Conservation (phyloP, 768 basidiomycete species). For the Lactarius tabidus region DNA sequence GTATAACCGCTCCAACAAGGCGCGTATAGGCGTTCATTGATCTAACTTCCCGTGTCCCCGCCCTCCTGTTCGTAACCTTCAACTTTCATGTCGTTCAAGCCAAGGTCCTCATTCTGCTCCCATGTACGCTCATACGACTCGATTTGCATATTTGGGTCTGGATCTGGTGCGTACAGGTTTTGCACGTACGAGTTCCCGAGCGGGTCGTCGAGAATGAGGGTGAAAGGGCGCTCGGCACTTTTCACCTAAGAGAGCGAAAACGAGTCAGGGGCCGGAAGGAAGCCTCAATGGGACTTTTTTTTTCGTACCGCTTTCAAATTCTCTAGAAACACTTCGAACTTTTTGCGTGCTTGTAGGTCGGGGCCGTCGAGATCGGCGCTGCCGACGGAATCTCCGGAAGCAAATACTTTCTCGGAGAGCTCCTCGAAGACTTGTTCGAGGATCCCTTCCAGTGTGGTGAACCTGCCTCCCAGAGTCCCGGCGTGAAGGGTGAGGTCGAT, state of each 20-base stretch:
- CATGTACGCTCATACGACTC: conserved; percentile 80
- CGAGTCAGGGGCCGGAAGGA: background rate
- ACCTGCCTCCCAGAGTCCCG: conserved; percentile 94
- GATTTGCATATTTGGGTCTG: conserved; percentile 88
- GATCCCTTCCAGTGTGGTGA: conserved; percentile 96
- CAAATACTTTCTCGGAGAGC: conserved; percentile 81
- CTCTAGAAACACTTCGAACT: conserved; percentile 74
- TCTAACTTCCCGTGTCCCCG: conserved; percentile 12
- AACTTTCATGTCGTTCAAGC: conserved; percentile 85
- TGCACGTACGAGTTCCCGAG: conserved; percentile 94
- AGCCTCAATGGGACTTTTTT: background rate
- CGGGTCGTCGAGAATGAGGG: conserved; percentile 92
- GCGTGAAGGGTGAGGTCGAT: conserved; percentile 89
- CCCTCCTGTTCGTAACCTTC: conserved; percentile 59
- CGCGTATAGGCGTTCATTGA: background rate
- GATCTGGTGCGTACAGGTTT: conserved; percentile 95
- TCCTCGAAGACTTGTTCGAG: conserved; percentile 94
- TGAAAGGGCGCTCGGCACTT: conserved; percentile 74
- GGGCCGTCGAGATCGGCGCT: conserved; percentile 35
- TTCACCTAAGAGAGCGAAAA: conserved; percentile 52
- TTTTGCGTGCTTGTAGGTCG: conserved; percentile 32
- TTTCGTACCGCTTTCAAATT: conserved; percentile 70
- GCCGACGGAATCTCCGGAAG: conserved; percentile 60
- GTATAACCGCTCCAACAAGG: background rate
- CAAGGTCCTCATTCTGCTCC: conserved; percentile 93